Conservation (phyloP, 1,284 basidiomycete species). For the Tilletia indica region DNA sequence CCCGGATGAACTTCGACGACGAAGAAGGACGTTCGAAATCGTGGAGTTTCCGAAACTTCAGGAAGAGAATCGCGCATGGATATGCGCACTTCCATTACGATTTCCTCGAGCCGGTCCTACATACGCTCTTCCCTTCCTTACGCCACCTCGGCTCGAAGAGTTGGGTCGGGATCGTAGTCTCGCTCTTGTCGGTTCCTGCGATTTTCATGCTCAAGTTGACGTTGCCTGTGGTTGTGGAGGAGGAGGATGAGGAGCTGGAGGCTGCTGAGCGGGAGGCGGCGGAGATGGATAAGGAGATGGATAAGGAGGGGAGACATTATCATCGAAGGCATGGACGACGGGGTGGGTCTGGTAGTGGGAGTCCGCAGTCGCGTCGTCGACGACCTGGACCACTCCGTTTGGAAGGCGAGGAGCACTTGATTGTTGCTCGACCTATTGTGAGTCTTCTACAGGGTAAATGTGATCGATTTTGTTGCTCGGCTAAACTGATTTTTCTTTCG, state of each 20-base stretch:
- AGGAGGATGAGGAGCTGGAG: conserved; percentile 24
- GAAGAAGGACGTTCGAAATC: no score
- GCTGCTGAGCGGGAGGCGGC: not conserved
- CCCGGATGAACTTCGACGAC: no score
- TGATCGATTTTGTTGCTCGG: no score
- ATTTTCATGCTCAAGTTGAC: conserved; percentile 82
- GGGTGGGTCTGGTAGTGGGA: not conserved
- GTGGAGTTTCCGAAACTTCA: no score
- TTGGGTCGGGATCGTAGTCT: conserved; percentile 69
- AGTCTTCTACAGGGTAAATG: not conserved
- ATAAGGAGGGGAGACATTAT: not conserved
- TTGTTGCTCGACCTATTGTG: not conserved
- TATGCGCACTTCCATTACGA: conserved; percentile 28
- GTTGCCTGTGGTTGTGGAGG: conserved; percentile 74
- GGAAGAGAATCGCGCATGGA: no score
- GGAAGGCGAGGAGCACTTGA: not conserved
- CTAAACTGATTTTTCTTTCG: not conserved
- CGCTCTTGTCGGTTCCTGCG: conserved; percentile 79
- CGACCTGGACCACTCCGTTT: not conserved
- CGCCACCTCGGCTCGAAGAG: conserved; percentile 73
- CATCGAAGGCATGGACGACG: not conserved
- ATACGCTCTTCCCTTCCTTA: conserved; percentile 78
- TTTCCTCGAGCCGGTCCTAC: conserved; percentile 23
- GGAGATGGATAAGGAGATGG: not conserved
- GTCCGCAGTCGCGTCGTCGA: not conserved